phyloP scores from a whole-genome alignment of 2,329 filamentous ascomycete species.

The Akanthomyces uredinophilus region DNA sequence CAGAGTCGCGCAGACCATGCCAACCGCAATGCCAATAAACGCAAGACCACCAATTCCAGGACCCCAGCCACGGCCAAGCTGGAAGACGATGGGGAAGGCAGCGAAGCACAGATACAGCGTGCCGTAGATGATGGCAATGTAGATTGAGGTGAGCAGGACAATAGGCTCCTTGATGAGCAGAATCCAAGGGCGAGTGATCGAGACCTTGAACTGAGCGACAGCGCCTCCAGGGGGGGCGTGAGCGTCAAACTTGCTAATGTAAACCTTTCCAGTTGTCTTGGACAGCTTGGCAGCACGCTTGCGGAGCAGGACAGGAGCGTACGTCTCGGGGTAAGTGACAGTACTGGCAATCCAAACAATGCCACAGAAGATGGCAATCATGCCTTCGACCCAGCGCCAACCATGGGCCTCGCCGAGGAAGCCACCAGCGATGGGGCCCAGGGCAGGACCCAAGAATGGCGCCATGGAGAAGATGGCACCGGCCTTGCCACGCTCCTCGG shows the following conservation, averaged over 20 bases:
- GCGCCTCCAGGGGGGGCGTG: conserved; percentile 38
- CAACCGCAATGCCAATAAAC: conserved; percentile 60
- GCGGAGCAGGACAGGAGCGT: conserved; percentile 52
- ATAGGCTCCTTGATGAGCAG: conserved; percentile 64
- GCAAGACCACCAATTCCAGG: conserved; percentile 55
- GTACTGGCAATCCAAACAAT: conserved; percentile 49
- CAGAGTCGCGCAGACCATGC: conserved; percentile 52
- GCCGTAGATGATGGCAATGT: conserved; percentile 56
- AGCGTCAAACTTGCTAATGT: conserved; percentile 45
- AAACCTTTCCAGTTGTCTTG: conserved; percentile 49
- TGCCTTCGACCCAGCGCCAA: conserved; percentile 61
- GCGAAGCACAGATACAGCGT: conserved; percentile 52
- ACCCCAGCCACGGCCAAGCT: conserved; percentile 51
- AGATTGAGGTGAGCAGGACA: conserved; percentile 57
- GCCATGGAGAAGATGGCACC: conserved; percentile 57
- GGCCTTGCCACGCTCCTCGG: conserved; percentile 50
- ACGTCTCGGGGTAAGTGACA: conserved; percentile 54
- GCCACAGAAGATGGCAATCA: conserved; percentile 58
- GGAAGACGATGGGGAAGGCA: conserved; percentile 58
- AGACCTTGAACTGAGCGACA: conserved; percentile 47
- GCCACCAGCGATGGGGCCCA: conserved; percentile 57
- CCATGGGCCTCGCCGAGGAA: conserved; percentile 56
- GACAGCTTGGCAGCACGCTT: conserved; percentile 46
- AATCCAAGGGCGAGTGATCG: conserved; percentile 58
- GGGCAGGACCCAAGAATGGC: conserved; percentile 57